Evolutionary conservation across 257 asterid genomes (phyloP).

Genomic region (Leptodermis oblonga): DNA sequence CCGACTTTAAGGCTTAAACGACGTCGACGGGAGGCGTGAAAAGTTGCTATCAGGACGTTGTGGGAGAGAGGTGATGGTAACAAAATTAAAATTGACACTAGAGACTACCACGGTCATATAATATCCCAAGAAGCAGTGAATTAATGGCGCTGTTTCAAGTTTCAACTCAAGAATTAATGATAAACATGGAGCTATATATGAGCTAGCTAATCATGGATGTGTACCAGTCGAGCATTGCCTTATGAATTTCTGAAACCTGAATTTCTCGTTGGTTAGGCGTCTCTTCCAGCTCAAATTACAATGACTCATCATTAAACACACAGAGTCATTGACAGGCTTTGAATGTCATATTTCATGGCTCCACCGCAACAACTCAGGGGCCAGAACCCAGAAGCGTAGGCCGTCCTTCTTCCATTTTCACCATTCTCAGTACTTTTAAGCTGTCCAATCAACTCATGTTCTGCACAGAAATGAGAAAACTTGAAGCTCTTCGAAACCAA

Average conservation of each 20-base stretch:
- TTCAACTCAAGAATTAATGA: neutral
- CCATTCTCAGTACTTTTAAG: neutral
- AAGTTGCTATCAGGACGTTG: conserved; percentile 7
- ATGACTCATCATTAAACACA: conserved; percentile 10
- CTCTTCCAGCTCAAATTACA: conserved; percentile 1
- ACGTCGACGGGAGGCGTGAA: neutral
- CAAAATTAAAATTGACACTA: neutral
- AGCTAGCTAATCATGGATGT: neutral
- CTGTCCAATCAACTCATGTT: neutral
- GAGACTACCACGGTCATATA: neutral
- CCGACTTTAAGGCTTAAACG: neutral
- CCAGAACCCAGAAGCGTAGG: too few relatives aligned
- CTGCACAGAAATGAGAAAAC: neutral
- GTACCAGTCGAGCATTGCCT: neutral
- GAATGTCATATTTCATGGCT: conserved; percentile 1
- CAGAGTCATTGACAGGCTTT: conserved; percentile 10
- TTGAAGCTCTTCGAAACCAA: neutral
- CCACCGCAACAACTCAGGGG: neutral
- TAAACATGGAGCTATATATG: too few relatives aligned
- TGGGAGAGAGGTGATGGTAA: neutral
- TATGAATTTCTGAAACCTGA: neutral
- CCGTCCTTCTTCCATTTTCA: neutral
- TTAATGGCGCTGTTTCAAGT: neutral
- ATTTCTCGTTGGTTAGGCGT: neutral
- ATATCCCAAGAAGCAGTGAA: neutral